Base-by-base conservation (phyloP, 805 yeast genomes). In the Spencermartinsiella europaea region DNA sequence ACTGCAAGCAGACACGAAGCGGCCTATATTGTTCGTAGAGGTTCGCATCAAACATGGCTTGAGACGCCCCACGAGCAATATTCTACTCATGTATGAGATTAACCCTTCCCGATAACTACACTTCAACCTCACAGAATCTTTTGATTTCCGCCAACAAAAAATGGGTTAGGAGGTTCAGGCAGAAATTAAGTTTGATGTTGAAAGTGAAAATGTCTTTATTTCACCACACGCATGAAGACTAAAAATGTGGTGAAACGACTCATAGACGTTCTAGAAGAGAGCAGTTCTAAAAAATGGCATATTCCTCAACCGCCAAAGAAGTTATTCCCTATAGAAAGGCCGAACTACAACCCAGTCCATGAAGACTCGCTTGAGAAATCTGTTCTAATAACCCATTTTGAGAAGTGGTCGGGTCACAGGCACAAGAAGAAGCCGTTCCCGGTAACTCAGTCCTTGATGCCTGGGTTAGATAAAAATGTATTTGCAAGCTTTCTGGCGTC, bases 401-500 rank as follows among this genome's bases (percentile, higher is more conserved):
- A 58, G 19, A 59, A 58, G 53, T 68, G 70, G 70, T 54, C 69
- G 1, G 68, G 63, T 14, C 60, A 62, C 40, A 54, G 54, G 40
- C 55, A 53, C 33, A 43, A 62, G 28, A 56, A 53, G 31, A 48
- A 54, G 16, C 27, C n/a, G 14, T 28, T 38, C 8, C 21, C 25
- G 40, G 35, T 42, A 5, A 38, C 33, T 8, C 40, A 22, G n/a
- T 55, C 58, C 5, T 43, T 48, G 31, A 45, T 21, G 28, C 46
- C 16, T 10, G 48, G 49, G 8, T 44, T 72, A 3, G 44, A 60
- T 1, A 31, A 53, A 1, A 74, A 75, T 42, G 48, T 68, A 1
- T 71, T 66, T 54, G 77, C 75, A 0, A 50, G 58, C 4, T 15
- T 68, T 1, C 53, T 78, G 5, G 60, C 71, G 0, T 67, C 79